A percentile compares a stretch with the other conserved stretches of the same genome.
Evolutionary conservation across 139 green algal species (phyloP).

Genomic region (Auxenochlorella pyrenoidosa): DNA sequence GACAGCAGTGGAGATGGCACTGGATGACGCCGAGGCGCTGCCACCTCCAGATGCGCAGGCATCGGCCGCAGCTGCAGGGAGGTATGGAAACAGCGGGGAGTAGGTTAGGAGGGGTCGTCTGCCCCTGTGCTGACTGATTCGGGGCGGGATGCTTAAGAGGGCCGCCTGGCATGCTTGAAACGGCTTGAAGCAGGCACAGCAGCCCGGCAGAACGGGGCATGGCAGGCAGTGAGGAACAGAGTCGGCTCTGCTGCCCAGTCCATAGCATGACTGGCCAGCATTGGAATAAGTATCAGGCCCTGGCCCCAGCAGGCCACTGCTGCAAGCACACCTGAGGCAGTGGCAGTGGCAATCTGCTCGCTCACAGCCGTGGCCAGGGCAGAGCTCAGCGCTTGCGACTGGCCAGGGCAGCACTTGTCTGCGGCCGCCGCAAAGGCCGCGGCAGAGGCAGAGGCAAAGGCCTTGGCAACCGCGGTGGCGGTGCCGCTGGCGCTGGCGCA

Average conservation of each 20-base stretch:
- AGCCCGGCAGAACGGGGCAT: too few species aligned
- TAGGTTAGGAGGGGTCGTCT: too few species aligned
- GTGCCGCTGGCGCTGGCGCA: conserved; percentile 22
- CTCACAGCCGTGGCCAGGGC: background rate
- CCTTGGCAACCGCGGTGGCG: conserved; percentile 22
- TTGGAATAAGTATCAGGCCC: too few species aligned
- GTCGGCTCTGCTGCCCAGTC: too few species aligned
- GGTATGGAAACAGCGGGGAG: too few species aligned
- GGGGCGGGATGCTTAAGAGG: too few species aligned
- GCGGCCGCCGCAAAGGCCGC: conserved; percentile 2
- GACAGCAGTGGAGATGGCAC: conserved; percentile 10
- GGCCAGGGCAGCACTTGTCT: conserved; percentile 11
- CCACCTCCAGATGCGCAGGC: conserved; percentile 19
- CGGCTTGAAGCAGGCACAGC: too few species aligned
- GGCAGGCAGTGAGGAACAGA: too few species aligned
- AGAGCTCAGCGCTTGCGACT: conserved; percentile 17
- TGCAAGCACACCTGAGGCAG: background rate
- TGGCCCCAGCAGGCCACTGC: too few species aligned
- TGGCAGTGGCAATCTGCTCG: conserved; percentile 17
- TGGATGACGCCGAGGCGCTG: background rate
- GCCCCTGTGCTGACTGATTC: too few species aligned
- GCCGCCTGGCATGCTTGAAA: too few species aligned
- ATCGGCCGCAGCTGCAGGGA: conserved; percentile 9
- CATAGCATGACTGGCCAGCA: too few species aligned
- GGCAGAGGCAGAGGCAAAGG: background rate